Evolutionary conservation across 495 filamentous ascomycete species (phyloP), one percentile per base, ranked within the genome.

Genomic region (Aspergillus carlsbadensis): DNA sequence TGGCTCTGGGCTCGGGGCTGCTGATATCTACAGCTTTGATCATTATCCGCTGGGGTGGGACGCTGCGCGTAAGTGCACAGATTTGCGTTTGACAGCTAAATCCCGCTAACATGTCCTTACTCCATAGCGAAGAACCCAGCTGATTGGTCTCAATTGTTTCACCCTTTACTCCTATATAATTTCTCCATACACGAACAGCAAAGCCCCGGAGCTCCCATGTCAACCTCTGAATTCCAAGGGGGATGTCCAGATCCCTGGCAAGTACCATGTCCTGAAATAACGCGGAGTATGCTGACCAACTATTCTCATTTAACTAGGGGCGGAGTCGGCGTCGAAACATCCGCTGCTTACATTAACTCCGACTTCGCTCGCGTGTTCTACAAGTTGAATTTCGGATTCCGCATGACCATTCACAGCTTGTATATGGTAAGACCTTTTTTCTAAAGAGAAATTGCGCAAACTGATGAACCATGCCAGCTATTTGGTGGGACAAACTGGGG

Each of bases 401-500:
- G 80, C 77, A 78, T 40, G 77, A 76, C 3, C 67, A 65, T 84
- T 2, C 82, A 77, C 50, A 54, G 22, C 29, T 14, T 54, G 3
- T 54, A 54, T 13, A 54, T 54, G 52, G 52, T 45, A 34, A 10
- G 40, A 33, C 22, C 10, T n/a, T n/a, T n/a, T n/a, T n/a, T n/a
- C n/a, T n/a, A n/a, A n/a, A n/a, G n/a, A n/a, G n/a, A n/a, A n/a
- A n/a, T n/a, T n/a, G n/a, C n/a, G n/a, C n/a, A n/a, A 76, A 77
- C 36, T 57, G 77, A 15, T 63, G 77, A 1, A 82, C 78, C 67
- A 76, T 47, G 83, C n/a, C 63, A 84, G 81, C 66, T 71, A 0
- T 84, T 74, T 60, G 82, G 81, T 2, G 81, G 81, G 6, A 85
- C 82, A 1, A 83, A 80, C 60, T 85, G 80, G 81, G 81, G 74